These are phyloP conservation scores for Cordyceps militaris DNA, from an alignment of 2,329 filamentous ascomycete species.

Conservation along the genomic window DNA sequence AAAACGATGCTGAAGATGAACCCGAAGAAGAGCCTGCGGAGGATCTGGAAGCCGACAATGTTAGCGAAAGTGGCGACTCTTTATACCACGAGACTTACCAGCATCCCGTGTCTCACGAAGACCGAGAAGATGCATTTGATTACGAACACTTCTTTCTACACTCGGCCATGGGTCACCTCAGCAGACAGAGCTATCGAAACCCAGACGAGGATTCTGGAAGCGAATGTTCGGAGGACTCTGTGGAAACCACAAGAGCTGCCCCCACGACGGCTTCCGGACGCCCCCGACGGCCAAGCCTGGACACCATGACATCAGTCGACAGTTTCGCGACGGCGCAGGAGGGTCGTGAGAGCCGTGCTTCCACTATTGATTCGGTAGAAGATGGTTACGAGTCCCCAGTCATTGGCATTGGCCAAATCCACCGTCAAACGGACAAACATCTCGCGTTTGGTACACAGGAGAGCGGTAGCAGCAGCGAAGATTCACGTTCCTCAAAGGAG, in stretches of 20 bases:
- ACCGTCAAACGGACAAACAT: not conserved
- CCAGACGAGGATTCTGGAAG: slow-evolving; percentile 41
- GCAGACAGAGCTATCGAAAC: slow-evolving; percentile 26
- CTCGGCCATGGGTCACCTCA: slow-evolving; percentile 78
- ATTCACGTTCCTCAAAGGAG: slow-evolving; percentile 17
- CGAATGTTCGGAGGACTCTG: slow-evolving; percentile 52
- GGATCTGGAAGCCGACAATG: slow-evolving; percentile 30
- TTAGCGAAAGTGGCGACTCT: slow-evolving; percentile 58
- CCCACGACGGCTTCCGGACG: slow-evolving; percentile 28
- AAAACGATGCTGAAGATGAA: not conserved
- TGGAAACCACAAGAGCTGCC: slow-evolving; percentile 53
- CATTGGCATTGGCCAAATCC: not conserved
- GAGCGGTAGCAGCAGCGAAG: slow-evolving; percentile 10
- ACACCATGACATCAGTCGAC: slow-evolving; percentile 44
- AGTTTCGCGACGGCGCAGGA: slow-evolving; percentile 53
- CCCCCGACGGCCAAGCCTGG: slow-evolving; percentile 39
- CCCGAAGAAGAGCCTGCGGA: not conserved
- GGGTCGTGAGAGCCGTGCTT: slow-evolving; percentile 33
- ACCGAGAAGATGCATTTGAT: slow-evolving; percentile 90
- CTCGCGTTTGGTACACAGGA: slow-evolving; percentile 8
- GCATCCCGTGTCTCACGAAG: slow-evolving; percentile 71
- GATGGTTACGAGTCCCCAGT: slow-evolving; percentile 9
- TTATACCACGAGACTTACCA: slow-evolving; percentile 56
- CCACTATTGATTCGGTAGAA: slow-evolving; percentile 16
- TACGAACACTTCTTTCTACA: slow-evolving; percentile 95